Evolutionary conservation across 2,329 filamentous ascomycete species (phyloP).

Genomic region (Diplodia scrobiculata): DNA sequence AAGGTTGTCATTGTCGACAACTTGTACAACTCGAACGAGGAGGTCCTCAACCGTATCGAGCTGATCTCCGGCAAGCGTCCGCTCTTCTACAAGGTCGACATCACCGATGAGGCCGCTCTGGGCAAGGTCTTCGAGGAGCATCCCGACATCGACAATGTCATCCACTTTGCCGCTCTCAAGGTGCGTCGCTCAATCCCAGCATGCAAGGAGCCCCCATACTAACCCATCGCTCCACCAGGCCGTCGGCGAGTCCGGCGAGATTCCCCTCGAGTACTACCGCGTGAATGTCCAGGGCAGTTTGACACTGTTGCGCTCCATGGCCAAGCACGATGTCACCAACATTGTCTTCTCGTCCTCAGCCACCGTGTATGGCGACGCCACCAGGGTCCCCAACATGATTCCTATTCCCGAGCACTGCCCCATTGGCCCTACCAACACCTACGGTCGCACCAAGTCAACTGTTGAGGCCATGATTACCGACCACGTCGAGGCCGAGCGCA

Average conservation of each 20-base stretch:
- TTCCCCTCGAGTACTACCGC: conserved; percentile 94
- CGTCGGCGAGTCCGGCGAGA: conserved; percentile 91
- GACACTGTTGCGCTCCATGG: conserved; percentile 82
- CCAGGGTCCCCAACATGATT: conserved; percentile 95
- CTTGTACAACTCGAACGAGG: conserved; percentile 93
- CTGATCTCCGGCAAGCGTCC: conserved; percentile 87
- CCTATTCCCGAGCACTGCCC: conserved; percentile 97
- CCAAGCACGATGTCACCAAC: conserved; percentile 86
- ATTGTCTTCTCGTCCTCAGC: conserved; percentile 98
- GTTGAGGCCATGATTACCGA: conserved; percentile 93
- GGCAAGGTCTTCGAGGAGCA: conserved; percentile 86
- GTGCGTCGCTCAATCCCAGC: conserved; percentile 50
- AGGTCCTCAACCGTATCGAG: conserved; percentile 92
- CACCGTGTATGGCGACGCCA: conserved; percentile 97
- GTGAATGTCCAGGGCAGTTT: conserved; percentile 96
- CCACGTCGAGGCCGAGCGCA: conserved; percentile 82
- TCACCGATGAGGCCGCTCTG: conserved; percentile 80
- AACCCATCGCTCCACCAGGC: conserved; percentile 60
- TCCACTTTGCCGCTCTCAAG: conserved; percentile 98
- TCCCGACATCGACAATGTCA: conserved; percentile 94
- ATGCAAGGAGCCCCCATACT: conserved; percentile 25
- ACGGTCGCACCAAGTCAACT: conserved; percentile 92
- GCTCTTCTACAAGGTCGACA: conserved; percentile 79
- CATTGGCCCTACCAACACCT: conserved; percentile 93
- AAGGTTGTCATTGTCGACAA: conserved; percentile 96